Conservation (phyloP, 140 eudicot species). For the Senecio squalidus region DNA sequence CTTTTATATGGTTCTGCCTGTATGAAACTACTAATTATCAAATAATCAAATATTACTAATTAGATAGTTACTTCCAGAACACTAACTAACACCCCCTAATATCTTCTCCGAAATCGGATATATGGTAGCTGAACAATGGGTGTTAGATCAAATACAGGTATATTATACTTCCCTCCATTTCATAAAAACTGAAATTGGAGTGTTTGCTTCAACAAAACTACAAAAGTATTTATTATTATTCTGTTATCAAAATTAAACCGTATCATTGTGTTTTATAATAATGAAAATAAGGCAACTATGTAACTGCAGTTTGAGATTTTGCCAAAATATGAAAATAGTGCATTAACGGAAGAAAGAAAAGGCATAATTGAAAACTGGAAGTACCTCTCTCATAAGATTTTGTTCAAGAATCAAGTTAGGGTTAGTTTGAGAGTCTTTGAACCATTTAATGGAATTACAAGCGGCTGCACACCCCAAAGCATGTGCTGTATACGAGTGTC, state of each 20-base stretch:
- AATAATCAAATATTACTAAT: too few relatives aligned
- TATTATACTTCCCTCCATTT: neutral
- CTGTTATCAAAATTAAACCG: neutral
- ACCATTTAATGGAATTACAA: slow-evolving; percentile 73
- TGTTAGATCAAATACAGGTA: too few relatives aligned
- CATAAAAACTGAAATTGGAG: too few relatives aligned
- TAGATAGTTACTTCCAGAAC: too few relatives aligned
- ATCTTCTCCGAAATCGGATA: too few relatives aligned
- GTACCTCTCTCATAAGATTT: slow-evolving; percentile 65
- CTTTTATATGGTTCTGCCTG: too few relatives aligned
- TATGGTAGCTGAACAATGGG: too few relatives aligned
- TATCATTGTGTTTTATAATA: neutral
- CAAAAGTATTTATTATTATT: neutral
- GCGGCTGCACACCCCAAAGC: slow-evolving; percentile 93
- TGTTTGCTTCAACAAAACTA: neutral
- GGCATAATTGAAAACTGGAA: slow-evolving; percentile 12
- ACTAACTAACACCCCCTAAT: too few relatives aligned
- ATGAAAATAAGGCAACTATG: neutral
- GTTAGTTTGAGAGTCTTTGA: slow-evolving; percentile 64
- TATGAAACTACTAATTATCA: too few relatives aligned
- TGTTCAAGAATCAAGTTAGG: slow-evolving; percentile 46
- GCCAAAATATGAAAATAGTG: neutral
- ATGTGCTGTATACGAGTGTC: slow-evolving; percentile 95
- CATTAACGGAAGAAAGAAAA: neutral
- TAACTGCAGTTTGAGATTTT: neutral